These are phyloP conservation scores for Cladosporium sp. DNA, from an alignment of 2,329 filamentous ascomycete genomes.

Conservation along the genomic window DNA sequence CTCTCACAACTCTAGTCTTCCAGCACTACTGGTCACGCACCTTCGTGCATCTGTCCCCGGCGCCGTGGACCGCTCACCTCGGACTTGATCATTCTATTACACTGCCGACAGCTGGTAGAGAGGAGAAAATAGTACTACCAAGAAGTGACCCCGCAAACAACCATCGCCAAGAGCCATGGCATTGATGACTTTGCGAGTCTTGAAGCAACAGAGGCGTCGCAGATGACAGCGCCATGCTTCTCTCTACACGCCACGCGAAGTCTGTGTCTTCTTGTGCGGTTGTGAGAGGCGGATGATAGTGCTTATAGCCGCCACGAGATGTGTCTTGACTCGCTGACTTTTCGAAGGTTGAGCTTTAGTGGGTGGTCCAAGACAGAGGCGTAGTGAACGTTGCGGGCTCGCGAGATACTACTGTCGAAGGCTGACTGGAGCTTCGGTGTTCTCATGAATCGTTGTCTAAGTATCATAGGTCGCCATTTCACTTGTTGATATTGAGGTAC, in stretches of 20 bases:
- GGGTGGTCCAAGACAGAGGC: too few relatives aligned
- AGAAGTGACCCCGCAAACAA: constrained; percentile 11
- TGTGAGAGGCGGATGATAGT: not conserved
- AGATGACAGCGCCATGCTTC: constrained; percentile 8
- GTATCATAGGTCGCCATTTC: not conserved
- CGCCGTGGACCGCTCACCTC: constrained; percentile 9
- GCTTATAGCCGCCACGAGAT: not conserved
- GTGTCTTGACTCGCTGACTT: not conserved
- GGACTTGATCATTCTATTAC: not conserved
- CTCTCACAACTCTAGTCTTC: not conserved
- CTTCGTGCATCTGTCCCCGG: constrained; percentile 7
- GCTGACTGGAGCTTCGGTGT: too few relatives aligned
- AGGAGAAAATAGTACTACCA: not conserved
- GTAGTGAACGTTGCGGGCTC: too few relatives aligned
- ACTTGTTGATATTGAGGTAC: not conserved
- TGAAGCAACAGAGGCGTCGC: not conserved
- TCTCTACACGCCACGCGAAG: not conserved
- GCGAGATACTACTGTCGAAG: too few relatives aligned
- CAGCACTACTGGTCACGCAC: not conserved
- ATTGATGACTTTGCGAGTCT: not conserved
- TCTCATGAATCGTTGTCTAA: too few relatives aligned
- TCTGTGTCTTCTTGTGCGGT: not conserved
- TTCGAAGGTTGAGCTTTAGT: too few relatives aligned
- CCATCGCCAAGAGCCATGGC: constrained; percentile 13
- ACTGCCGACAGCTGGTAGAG: constrained; percentile 1